A percentile compares a stretch with the other conserved stretches of the same genome.
phyloP scores from a whole-genome alignment of 169 alveolate species.

The Cryptosporidium canis region DNA sequence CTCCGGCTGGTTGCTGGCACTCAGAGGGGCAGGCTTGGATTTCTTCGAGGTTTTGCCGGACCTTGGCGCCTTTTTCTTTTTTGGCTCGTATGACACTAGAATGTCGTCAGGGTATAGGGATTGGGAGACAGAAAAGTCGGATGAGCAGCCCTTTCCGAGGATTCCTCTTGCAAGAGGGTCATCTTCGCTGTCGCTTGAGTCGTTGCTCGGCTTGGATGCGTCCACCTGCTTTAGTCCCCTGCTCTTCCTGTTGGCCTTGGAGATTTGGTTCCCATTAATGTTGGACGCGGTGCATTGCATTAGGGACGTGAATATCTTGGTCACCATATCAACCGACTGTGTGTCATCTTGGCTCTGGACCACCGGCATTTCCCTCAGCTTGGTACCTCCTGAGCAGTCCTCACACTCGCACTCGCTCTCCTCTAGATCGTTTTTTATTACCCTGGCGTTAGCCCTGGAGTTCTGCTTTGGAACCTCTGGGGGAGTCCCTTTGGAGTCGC shows the following conservation, averaged over 20 bases:
- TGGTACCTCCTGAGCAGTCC: neutral
- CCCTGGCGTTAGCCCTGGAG: neutral
- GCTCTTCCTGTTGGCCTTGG: neutral
- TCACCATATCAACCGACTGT: constrained; percentile 21
- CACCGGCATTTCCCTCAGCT: neutral
- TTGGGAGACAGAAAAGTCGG: constrained; percentile 57
- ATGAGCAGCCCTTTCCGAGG: constrained; percentile 48
- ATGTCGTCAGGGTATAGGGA: constrained; percentile 71
- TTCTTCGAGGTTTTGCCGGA: neutral
- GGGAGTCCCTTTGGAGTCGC: neutral
- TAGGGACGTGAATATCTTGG: constrained; percentile 53
- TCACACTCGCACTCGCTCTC: constrained; percentile 50
- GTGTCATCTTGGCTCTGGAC: neutral
- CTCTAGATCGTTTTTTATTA: constrained; percentile 8
- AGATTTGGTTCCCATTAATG: neutral
- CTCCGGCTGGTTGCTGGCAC: neutral
- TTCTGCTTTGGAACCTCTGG: neutral
- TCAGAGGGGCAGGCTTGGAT: neutral
- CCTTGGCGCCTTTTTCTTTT: neutral
- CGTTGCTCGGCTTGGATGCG: neutral
- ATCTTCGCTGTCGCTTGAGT: neutral
- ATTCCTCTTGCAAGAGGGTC: constrained; percentile 58
- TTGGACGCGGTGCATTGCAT: constrained; percentile 68
- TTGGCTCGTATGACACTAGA: constrained; percentile 53
- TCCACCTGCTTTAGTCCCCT: neutral